Conservation (phyloP, 2,329 filamentous ascomycete species). For the Phaeosphaeriaceae sp. region DNA sequence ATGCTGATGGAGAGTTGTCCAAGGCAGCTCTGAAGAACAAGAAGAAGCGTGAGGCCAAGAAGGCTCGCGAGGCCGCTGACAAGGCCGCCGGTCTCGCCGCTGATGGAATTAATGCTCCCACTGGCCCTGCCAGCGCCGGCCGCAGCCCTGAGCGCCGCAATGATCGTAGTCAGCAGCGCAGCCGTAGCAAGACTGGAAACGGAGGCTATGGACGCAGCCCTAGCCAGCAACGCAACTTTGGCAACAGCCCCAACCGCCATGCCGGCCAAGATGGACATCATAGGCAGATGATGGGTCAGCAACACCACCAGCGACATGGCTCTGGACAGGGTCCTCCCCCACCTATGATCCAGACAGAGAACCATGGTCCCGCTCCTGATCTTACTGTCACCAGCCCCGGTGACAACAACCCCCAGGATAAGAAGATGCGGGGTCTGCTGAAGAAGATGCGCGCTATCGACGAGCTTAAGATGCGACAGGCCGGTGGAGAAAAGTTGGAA, state of each 20-base stretch:
- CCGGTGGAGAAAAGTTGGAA: conserved; percentile 93
- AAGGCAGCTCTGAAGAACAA: conserved; percentile 95
- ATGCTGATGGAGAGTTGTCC: conserved; percentile 76
- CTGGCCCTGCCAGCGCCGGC: conserved; percentile 42
- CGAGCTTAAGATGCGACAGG: conserved; percentile 95
- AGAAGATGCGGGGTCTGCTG: conserved; percentile 90
- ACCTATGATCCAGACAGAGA: conserved; percentile 40
- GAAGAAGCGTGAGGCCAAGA: conserved; percentile 96
- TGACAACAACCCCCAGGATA: conserved; percentile 75
- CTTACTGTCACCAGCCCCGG: conserved; percentile 63
- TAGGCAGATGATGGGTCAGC: conserved; percentile 32
- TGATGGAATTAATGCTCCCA: conserved; percentile 35
- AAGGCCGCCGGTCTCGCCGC: conserved; percentile 43
- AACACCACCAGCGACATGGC: conserved; percentile 32
- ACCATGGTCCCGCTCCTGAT: conserved; percentile 51
- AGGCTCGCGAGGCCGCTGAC: conserved; percentile 79
- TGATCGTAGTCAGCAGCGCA: conserved; percentile 62
- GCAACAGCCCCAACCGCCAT: conserved; percentile 40
- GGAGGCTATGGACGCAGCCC: conserved; percentile 36
- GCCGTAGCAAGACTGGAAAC: conserved; percentile 49
- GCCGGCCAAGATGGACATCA: conserved; percentile 34
- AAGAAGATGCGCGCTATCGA: conserved; percentile 99
- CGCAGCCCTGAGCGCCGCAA: conserved; percentile 72
- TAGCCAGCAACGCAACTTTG: conserved; percentile 42
- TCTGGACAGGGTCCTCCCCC: conserved; percentile 25